Evolutionary conservation across 2,329 filamentous ascomycete species (phyloP).

Genomic region (Metarhizium humberi): DNA sequence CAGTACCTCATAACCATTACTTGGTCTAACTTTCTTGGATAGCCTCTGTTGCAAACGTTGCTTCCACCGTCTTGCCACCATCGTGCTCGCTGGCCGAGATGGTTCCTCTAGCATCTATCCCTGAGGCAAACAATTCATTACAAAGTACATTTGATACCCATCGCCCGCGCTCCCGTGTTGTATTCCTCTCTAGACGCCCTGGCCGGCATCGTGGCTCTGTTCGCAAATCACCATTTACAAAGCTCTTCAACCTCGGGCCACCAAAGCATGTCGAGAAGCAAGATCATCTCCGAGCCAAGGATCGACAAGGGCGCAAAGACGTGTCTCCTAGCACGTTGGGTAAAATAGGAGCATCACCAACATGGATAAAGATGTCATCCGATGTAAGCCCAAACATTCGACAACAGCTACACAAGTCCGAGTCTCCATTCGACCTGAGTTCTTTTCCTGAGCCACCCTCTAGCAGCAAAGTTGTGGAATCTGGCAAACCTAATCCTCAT

Average conservation of each 20-base stretch:
- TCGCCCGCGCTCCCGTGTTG: slow-evolving; percentile 16
- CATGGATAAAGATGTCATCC: not conserved
- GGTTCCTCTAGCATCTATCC: slow-evolving; percentile 19
- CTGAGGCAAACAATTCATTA: slow-evolving; percentile 13
- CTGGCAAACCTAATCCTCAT: not conserved
- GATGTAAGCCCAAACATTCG: not conserved
- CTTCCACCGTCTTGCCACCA: slow-evolving; percentile 3
- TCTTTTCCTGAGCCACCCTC: slow-evolving; percentile 14
- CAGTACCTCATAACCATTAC: slow-evolving; percentile 2
- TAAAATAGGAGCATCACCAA: not conserved
- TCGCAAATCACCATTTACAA: slow-evolving; percentile 4
- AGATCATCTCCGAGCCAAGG: not conserved
- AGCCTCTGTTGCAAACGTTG: slow-evolving; percentile 12
- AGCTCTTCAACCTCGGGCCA: not conserved
- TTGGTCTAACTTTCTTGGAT: slow-evolving; percentile 13
- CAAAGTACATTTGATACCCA: slow-evolving; percentile 9
- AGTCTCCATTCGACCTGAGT: slow-evolving; percentile 14
- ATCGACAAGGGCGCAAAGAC: not conserved
- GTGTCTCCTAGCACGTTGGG: not conserved
- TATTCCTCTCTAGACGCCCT: slow-evolving; percentile 17
- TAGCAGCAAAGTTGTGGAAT: slow-evolving; percentile 1
- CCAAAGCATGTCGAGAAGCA: not conserved
- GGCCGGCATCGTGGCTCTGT: slow-evolving; percentile 13
- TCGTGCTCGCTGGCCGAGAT: slow-evolving; percentile 13
- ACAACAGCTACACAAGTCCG: slow-evolving; percentile 4